Percentiles rank a stretch among this genome's conserved stretches.
Evolutionary conservation across 768 basidiomycete species (phyloP).

Genomic region (Leccinum ochraceum): DNA sequence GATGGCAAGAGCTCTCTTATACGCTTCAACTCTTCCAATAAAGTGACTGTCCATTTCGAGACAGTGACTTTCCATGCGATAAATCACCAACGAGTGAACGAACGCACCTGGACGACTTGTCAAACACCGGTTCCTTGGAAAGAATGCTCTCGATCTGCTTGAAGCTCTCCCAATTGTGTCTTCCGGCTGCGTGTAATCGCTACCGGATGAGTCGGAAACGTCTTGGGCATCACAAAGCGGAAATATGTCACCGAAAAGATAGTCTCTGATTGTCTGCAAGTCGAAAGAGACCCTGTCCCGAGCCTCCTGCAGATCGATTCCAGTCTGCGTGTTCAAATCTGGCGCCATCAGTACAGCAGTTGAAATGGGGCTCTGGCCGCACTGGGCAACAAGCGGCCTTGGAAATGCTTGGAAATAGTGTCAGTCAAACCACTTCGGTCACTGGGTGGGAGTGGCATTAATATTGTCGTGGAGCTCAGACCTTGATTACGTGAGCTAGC

Average conservation of each 20-base stretch:
- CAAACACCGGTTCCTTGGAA: conserved; percentile 56
- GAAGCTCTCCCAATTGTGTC: conserved; percentile 50
- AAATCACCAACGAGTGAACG: background rate
- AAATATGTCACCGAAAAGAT: conserved; percentile 49
- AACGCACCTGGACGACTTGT: conserved; percentile 54
- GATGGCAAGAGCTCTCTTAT: conserved; percentile 54
- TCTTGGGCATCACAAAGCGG: background rate
- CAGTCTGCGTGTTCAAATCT: conserved; percentile 47
- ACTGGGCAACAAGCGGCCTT: too few relatives aligned
- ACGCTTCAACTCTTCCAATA: conserved; percentile 57
- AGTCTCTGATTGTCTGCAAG: conserved; percentile 44
- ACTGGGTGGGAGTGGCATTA: too few relatives aligned
- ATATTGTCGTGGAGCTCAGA: too few relatives aligned
- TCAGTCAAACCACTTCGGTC: too few relatives aligned
- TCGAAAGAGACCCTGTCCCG: conserved; percentile 45
- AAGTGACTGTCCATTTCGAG: conserved; percentile 45
- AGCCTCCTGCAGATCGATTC: conserved; percentile 53
- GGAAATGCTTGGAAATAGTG: too few relatives aligned
- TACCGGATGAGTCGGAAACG: background rate
- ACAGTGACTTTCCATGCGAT: background rate
- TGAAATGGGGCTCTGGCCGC: too few relatives aligned
- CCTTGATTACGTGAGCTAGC: too few relatives aligned
- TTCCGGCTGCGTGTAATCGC: conserved; percentile 42
- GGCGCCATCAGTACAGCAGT: background rate
- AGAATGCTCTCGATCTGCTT: conserved; percentile 46